These are phyloP conservation scores for Apostasia shenzhenica DNA, from an alignment of 106 monocot genomes.

Conservation along the genomic window DNA sequence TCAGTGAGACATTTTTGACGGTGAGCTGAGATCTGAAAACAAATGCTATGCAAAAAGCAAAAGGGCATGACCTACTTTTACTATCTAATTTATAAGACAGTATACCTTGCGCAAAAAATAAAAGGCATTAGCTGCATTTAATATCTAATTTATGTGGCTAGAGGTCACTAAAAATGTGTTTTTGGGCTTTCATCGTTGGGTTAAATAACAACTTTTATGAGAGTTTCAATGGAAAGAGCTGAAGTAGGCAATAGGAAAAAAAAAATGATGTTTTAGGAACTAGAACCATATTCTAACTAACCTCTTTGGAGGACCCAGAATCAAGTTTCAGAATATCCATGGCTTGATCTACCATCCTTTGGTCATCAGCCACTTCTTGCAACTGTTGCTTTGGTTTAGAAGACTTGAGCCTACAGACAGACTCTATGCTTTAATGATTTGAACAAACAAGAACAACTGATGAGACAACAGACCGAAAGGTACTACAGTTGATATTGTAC, in stretches of 20 bases:
- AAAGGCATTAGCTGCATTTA: not conserved
- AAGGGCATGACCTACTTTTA: no score
- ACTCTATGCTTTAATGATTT: not conserved
- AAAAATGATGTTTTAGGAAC: not conserved
- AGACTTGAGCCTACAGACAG: slow-evolving; percentile 7
- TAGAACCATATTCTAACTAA: not conserved
- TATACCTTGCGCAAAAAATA: not conserved
- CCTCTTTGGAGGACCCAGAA: slow-evolving; percentile 25
- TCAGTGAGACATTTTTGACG: no score
- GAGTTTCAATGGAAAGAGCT: not conserved
- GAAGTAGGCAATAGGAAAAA: not conserved
- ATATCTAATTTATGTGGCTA: not conserved
- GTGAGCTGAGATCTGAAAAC: no score
- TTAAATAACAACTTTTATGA: not conserved
- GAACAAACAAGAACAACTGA: not conserved
- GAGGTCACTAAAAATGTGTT: no score
- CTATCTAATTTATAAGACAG: no score
- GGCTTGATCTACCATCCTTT: slow-evolving; percentile 1
- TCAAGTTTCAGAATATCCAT: not conserved
- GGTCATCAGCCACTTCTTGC: slow-evolving; percentile 1
- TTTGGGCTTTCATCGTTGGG: not conserved
- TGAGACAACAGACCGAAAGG: not conserved
- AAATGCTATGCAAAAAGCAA: no score
- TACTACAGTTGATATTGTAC: not conserved
- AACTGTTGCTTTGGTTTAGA: slow-evolving; percentile 7